Evolutionary conservation across 192 early-diverging fungal genomes (phyloP), one percentile per base, ranked within the genome.

Genomic region (Entomortierella chlamydospora): DNA sequence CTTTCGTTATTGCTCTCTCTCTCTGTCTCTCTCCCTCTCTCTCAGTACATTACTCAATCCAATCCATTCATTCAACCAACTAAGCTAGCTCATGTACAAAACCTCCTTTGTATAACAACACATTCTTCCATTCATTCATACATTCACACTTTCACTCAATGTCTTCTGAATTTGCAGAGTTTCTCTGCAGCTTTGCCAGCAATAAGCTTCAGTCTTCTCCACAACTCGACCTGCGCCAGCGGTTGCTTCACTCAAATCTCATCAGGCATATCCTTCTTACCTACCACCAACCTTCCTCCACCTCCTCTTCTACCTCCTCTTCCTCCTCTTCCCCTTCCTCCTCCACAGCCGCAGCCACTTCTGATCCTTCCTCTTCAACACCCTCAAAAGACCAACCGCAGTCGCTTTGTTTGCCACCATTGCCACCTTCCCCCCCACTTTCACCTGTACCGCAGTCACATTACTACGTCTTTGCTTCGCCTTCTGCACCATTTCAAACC

Each of bases 241-340:
- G 60, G 43, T 49, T 76, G 18, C 73, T 76, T 28, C 73, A 76
- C 26, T 68, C 73, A 15, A 76, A 76, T 54, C 73, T 76, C 29
- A 68, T 76, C 43, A 56, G 73, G 18, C 73, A 76, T 37, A 76
- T 76, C 58, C 73, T 76, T n/a, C 73, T 76, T 6, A 49, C 29
- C 20, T 58, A 76, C 37, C 61, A 60, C 1, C 29, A 57, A 37
- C 1, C 29, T 23, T 1, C 47, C 29, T 15, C 31, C 25, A 64
- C 20, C 18, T 57, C 55, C 55, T 11, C 45, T 47, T 12, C 45
- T 15, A 4, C 12, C 15, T 47, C 45, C 4, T 23, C 8, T 49
- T 29, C n/a, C 45, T 31, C n/a, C 30, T 22, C 23, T 42, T 49
- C 45, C 42, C 29, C 22, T 2, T 49, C 60, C 12, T 49, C 37